Percentiles rank a stretch among this genome's conserved stretches.
Conservation (phyloP, 306 rosid genomes). For the Quercus parvula region DNA sequence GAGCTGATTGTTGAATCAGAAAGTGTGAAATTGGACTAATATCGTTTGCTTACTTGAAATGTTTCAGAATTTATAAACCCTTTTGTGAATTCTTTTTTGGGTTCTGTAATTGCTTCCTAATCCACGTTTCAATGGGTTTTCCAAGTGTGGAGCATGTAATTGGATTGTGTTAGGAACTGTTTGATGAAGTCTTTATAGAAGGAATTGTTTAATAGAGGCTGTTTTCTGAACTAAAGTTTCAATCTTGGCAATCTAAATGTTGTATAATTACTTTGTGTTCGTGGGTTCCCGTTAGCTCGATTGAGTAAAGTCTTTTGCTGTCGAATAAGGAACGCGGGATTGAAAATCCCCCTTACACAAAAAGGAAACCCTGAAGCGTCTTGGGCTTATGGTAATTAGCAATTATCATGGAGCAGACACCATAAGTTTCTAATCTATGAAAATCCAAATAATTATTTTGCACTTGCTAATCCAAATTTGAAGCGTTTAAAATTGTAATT, state of each 20-base stretch:
- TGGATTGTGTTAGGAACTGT: neutral
- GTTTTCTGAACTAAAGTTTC: neutral
- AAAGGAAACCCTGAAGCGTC: no score
- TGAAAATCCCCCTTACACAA: no score
- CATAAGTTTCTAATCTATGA: no score
- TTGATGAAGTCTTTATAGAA: neutral
- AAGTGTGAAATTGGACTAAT: neutral
- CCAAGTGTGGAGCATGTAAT: neutral
- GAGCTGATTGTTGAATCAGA: neutral
- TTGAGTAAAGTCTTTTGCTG: no score
- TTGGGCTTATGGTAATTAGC: no score
- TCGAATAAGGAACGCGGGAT: no score
- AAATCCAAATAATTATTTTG: neutral
- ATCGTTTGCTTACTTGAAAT: neutral
- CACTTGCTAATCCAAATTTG: neutral
- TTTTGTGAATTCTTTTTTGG: neutral
- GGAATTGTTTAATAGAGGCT: neutral
- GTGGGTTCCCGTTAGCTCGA: no score
- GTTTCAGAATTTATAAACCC: neutral
- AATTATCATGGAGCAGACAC: no score
- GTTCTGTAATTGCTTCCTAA: neutral
- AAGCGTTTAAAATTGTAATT: neutral
- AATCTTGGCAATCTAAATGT: neutral
- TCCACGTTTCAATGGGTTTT: neutral
- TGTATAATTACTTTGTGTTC: neutral